A percentile compares a stretch with the other conserved stretches of the same genome.
Evolutionary conservation across 768 basidiomycete species (phyloP).

Genomic region (Candolleomyces eurysporus): DNA sequence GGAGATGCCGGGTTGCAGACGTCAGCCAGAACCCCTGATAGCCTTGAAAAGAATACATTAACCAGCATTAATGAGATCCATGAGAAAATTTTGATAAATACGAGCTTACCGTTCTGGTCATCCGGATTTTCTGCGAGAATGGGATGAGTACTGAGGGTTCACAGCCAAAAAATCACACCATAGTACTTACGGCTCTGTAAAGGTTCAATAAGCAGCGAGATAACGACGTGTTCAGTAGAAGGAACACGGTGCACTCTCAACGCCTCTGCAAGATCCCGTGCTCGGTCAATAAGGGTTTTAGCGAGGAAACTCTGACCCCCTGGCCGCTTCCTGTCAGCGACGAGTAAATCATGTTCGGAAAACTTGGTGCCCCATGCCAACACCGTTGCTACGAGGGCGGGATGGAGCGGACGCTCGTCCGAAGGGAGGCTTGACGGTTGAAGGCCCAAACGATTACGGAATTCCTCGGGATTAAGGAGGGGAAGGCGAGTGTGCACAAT

Average conservation of each 20-base stretch:
- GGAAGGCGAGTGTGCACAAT: conserved; percentile 88
- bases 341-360: conserved; percentile 84
- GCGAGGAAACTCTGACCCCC: conserved; percentile 75
- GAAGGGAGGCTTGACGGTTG: conserved; percentile 7
- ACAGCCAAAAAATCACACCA: not conserved
- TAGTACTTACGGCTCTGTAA: conserved; percentile 78
- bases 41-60: conserved; percentile 42
- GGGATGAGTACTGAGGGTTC: conserved; percentile 8
- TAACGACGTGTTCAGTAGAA: conserved; percentile 77
- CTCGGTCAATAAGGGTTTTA: conserved; percentile 73
- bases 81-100: conserved; percentile 7
- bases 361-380: conserved; percentile 93
- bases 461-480: conserved; percentile 79
- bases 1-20: conserved; percentile 72
- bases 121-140: conserved; percentile 62
- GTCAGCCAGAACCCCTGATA: conserved; percentile 86
- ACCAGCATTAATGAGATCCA: conserved; percentile 5
- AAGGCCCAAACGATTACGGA: conserved; percentile 60
- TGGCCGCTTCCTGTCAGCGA: conserved; percentile 71
- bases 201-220: conserved; percentile 78
- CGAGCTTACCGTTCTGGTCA: conserved; percentile 59
- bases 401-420: conserved; percentile 53
- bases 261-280: conserved; percentile 83
- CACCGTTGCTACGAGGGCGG: conserved; percentile 79
- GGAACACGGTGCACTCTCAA: conserved; percentile 84